Evolutionary conservation across 805 yeast genomes (phyloP).

Genomic region (Suhomyces kilbournensis): DNA sequence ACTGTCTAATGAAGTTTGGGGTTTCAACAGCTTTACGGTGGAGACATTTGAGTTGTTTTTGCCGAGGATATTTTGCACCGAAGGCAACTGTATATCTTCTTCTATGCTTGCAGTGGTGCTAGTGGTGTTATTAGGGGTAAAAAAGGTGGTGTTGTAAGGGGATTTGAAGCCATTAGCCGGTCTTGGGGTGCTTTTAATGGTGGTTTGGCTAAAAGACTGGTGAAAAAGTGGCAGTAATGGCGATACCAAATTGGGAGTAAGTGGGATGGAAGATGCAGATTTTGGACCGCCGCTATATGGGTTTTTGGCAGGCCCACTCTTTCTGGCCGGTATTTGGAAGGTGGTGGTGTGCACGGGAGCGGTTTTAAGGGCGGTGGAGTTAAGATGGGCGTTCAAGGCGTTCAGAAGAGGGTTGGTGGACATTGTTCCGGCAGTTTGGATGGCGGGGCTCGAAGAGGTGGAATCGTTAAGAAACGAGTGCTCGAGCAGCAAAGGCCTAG

Average conservation of each 20-base stretch:
- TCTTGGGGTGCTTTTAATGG: neutral
- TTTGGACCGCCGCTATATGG: neutral
- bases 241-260: constrained; percentile 31
- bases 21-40: neutral
- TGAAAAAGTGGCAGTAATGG: constrained; percentile 42
- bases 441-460: constrained; percentile 3
- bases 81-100: constrained; percentile 5
- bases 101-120: neutral
- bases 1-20: constrained; percentile 1
- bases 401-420: constrained; percentile 1
- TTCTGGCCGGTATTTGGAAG: constrained; percentile 8
- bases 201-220: constrained; percentile 29
- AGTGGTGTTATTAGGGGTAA: constrained; percentile 1
- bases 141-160: neutral
- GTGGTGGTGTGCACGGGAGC: constrained; percentile 14
- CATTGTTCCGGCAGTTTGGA: constrained; percentile 2
- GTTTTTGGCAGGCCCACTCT: neutral
- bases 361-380: constrained; percentile 6
- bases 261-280: constrained; percentile 5
- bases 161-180: neutral
- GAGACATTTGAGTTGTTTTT: neutral
- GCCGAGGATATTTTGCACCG: constrained; percentile 7
- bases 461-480: constrained; percentile 26
- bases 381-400: neutral
- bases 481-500: constrained; percentile 36